Base-by-base conservation (phyloP, 805 yeast genomes). In the Geotrichum ghanense region DNA sequence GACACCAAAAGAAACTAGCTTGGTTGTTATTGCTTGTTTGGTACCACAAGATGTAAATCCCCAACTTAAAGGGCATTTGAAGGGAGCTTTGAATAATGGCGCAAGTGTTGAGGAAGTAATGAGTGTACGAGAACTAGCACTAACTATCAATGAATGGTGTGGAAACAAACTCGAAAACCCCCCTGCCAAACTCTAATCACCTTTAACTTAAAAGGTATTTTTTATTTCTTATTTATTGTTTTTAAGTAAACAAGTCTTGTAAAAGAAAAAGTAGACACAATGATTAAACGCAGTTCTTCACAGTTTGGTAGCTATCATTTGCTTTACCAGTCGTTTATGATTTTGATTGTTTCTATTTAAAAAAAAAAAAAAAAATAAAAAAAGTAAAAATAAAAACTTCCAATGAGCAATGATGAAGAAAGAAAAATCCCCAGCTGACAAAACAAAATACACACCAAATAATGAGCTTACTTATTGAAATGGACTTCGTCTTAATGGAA, bases 31-130 rank as follows among this genome's bases (percentile, higher is more conserved):
- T 16, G 80, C 94, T 0, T 73, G 90, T 50, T 70, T 89, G 53
- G 79, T 89, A 9, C 96, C 97, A 1, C 95, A 86, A 59, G 95
- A 89, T 62, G 96, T 89, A 9, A 86, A 84, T 54, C 95, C 95
- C 0, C 96, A 89, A 56, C 70, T 89, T 53, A 84, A 86, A 63
- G 97, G 97, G 0, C 97, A 89, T 60, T 70, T 89, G 50, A 76
- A 74, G 60, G 97, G 97, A 0, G 96, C 95, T 0, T 51, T 79
- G 44, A 87, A 86, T 56, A 74, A 78, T 23, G 95, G 95, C 0
- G 82, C 84, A 6, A 69, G 83, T 7, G 57, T 61, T 23, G 83
- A 79, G 45, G 83, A 82, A 49, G 68, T 87, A 24, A 68, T 70
- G 44, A 77, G 76, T 1, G 74, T 78, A 9, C 70, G 94, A 44